Evolutionary conservation across 164 flowering plant species (phyloP), one percentile per base, ranked within the genome.

Genomic region (Warburgia ugandensis): DNA sequence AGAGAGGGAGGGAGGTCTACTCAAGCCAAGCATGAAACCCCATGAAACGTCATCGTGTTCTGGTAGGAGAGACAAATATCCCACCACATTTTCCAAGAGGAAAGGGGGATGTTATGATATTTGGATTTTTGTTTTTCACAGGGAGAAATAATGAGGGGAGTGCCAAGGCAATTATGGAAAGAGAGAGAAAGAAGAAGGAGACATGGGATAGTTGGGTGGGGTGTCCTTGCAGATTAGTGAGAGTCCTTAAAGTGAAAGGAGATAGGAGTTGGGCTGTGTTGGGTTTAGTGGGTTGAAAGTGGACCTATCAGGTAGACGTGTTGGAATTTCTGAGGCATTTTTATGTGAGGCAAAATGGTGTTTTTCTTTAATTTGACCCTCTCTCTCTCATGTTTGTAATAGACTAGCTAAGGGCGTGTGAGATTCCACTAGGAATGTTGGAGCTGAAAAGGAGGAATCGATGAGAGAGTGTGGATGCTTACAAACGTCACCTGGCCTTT

Each of bases 1-100:
- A 17, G 16, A 31, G 12, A 21, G 54, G 36, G 54, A 33, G 54
- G n/a, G n/a, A n/a, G 54, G 32, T 51, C 55, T 26, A 51, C 45
- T 51, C 55, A 51, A 9, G 14, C 6, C 2, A 6, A 29, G 3
- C 29, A 19, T 11, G 8, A 36, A 36, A 36, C 12, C 12, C 3
- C 3, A n/a, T 2, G 8, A 36, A 36, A 36, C 1, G 13, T 19
- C 33, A 9, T 30, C 35, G 3, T 47, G 16, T 29, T 11, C 51
- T n/a, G 8, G 11, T 29, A 25, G 51, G 51, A 48, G 17, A 2
- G 12, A 10, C 23, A 29, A 26, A 29, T 17, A 30, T 32, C 25
- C 37, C 38, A 14, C 21, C 22, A 2, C 11, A 48, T 29, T 26
- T 4, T 13, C 25, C 33, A 17, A 17, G 10, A 48, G n/a, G 16